These are phyloP conservation scores for Elsinoe necatrix DNA, from an alignment of 2,329 filamentous ascomycete species.

Conservation along the genomic window DNA sequence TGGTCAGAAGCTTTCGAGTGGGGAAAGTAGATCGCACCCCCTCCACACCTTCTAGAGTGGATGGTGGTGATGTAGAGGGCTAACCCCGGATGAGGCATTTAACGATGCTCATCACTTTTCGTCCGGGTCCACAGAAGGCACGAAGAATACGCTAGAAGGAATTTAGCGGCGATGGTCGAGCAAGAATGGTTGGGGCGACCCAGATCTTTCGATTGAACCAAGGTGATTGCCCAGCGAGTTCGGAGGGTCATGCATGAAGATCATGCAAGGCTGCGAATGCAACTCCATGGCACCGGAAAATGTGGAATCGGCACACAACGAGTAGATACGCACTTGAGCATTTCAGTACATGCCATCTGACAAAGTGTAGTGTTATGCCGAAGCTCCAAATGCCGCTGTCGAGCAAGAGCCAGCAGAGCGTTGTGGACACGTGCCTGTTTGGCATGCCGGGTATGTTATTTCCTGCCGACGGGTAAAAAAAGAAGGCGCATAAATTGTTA, in stretches of 20 bases:
- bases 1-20: not conserved
- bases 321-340: not conserved
- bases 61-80: not conserved
- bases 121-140: not conserved
- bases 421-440: not conserved
- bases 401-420: not conserved
- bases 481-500: conserved; percentile 1
- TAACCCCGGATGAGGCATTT: conserved; percentile 8
- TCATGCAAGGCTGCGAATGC: conserved; percentile 7
- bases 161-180: conserved; percentile 10
- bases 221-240: conserved; percentile 4
- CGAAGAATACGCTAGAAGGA: conserved; percentile 13
- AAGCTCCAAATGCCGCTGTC: not conserved
- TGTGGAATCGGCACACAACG: not conserved
- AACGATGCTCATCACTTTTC: not conserved
- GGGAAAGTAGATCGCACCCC: not conserved
- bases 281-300: not conserved
- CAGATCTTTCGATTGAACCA: conserved; percentile 5
- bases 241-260: conserved; percentile 1
- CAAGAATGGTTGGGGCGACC: conserved; percentile 9
- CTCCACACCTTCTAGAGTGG: conserved; percentile 6
- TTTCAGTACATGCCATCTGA: not conserved
- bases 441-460: conserved; percentile 6
- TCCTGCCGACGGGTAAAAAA: conserved; percentile 8
- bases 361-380: not conserved